Percentiles rank a stretch among this genome's conserved stretches.
Conservation (phyloP, 164 flowering plant genomes). For the Magnolia officinalis region DNA sequence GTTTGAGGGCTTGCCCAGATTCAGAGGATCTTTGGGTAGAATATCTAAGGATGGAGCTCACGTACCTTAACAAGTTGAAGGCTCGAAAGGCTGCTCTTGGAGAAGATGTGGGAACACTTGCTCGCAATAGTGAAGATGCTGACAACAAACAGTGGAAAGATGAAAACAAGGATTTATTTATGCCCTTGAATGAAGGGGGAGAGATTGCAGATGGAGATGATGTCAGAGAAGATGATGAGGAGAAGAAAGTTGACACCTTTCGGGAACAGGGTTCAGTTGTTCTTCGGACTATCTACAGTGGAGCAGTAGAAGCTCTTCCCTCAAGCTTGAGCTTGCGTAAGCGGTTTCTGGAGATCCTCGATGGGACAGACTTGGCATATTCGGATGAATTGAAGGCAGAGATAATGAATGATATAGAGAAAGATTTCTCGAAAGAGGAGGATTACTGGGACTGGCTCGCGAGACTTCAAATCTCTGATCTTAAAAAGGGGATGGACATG, state of each 20-base stretch:
- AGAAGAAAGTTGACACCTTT: conserved; percentile 46
- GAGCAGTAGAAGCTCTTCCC: conserved; percentile 71
- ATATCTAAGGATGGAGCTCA: conserved; percentile 92
- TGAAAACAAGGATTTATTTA: conserved; percentile 67
- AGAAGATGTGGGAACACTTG: conserved; percentile 53
- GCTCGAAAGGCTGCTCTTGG: conserved; percentile 78
- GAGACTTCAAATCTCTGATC: conserved; percentile 33
- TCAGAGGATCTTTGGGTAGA: conserved; percentile 93
- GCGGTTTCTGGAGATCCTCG: conserved; percentile 63
- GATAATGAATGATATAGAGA: conserved; percentile 61
- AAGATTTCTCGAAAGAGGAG: conserved; percentile 64
- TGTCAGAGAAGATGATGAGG: conserved; percentile 27
- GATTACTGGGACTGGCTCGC: conserved; percentile 96
- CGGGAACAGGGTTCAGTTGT: conserved; percentile 50
- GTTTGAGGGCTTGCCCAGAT: conserved; percentile 70
- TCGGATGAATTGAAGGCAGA: conserved; percentile 54
- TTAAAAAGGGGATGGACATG: conserved; percentile 16
- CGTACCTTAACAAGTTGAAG: conserved; percentile 77
- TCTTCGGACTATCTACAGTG: conserved; percentile 51
- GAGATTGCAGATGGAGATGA: conserved; percentile 23
- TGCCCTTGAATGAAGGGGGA: conserved; percentile 46
- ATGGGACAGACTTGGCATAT: conserved; percentile 49
- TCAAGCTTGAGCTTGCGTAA: conserved; percentile 56
- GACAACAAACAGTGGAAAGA: conserved; percentile 69
- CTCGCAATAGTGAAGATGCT: conserved; percentile 27